Evolutionary conservation across 176 grass and related monocot species (phyloP).

Genomic region (Oryza longistaminata): DNA sequence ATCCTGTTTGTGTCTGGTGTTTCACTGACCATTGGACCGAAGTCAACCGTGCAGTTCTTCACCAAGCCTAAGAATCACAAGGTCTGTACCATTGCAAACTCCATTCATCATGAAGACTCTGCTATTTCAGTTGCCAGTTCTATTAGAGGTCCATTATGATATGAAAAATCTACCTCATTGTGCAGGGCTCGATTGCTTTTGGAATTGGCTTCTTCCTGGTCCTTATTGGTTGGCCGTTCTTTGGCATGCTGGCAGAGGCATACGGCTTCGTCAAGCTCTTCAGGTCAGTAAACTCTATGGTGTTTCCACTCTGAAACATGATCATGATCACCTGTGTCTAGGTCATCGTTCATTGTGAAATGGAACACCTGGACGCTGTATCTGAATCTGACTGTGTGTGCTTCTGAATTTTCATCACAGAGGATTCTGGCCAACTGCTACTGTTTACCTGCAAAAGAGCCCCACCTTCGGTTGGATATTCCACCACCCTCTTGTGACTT

Average conservation of each 20-base stretch:
- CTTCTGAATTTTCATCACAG: slow-evolving; percentile 51
- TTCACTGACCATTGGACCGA: slow-evolving; percentile 76
- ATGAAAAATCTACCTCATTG: not conserved
- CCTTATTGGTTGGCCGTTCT: slow-evolving; percentile 67
- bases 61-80: slow-evolving; percentile 89
- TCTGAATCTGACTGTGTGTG: slow-evolving; percentile 17
- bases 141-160: not conserved
- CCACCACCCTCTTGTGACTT: slow-evolving; percentile 79
- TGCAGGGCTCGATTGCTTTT: slow-evolving; percentile 77
- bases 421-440: slow-evolving; percentile 78
- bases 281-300: slow-evolving; percentile 49
- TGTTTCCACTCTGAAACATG: not conserved
- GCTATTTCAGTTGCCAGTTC: not conserved
- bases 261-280: slow-evolving; percentile 80
- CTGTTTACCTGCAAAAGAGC: slow-evolving; percentile 77
- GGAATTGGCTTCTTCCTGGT: slow-evolving; percentile 71
- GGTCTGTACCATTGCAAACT: slow-evolving; percentile 21
- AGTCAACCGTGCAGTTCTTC: slow-evolving; percentile 82
- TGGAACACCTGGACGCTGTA: not conserved
- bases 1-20: slow-evolving; percentile 82
- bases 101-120: not conserved
- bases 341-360: not conserved
- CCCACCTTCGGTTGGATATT: slow-evolving; percentile 75
- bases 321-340: not conserved
- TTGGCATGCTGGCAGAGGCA: slow-evolving; percentile 73